These are phyloP conservation scores for Termitomyces eurrhizus DNA, from an alignment of 768 basidiomycete species.

Conservation along the genomic window DNA sequence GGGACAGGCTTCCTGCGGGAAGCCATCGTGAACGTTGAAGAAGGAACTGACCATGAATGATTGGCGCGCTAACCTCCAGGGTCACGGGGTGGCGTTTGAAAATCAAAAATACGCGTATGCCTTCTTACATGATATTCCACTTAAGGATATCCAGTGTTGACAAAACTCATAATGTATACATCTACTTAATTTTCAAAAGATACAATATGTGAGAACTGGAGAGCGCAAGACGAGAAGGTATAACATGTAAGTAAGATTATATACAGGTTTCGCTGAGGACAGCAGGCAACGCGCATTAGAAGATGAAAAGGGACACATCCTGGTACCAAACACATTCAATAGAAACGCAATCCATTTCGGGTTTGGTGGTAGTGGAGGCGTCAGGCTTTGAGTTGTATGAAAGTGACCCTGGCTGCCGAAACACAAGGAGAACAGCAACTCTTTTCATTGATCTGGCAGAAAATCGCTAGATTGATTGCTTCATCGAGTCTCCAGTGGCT, in stretches of 20 bases:
- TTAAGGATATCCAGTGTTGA: neutral
- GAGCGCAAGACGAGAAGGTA: neutral
- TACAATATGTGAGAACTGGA: neutral
- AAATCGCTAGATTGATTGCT: neutral
- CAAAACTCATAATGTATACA: neutral
- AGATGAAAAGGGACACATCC: neutral
- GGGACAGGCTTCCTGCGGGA: slow-evolving; percentile 9
- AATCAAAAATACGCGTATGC: neutral
- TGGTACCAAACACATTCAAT: neutral
- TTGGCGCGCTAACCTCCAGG: neutral
- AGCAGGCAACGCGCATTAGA: neutral
- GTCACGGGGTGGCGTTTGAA: slow-evolving; percentile 13
- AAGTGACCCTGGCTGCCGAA: slow-evolving; percentile 12
- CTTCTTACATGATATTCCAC: neutral
- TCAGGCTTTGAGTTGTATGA: slow-evolving; percentile 26
- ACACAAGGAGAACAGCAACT: neutral
- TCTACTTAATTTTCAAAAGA: neutral
- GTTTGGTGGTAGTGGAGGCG: neutral
- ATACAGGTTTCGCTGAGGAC: too few relatives aligned
- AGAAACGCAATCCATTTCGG: neutral
- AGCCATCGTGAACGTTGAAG: slow-evolving; percentile 8
- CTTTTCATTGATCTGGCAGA: neutral
- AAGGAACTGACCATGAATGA: slow-evolving; percentile 5
- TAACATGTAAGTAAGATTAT: neutral
- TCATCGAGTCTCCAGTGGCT: slow-evolving; percentile 43